Base-by-base conservation (phyloP, 495 filamentous ascomycete species). In the Xylaria telfairii region DNA sequence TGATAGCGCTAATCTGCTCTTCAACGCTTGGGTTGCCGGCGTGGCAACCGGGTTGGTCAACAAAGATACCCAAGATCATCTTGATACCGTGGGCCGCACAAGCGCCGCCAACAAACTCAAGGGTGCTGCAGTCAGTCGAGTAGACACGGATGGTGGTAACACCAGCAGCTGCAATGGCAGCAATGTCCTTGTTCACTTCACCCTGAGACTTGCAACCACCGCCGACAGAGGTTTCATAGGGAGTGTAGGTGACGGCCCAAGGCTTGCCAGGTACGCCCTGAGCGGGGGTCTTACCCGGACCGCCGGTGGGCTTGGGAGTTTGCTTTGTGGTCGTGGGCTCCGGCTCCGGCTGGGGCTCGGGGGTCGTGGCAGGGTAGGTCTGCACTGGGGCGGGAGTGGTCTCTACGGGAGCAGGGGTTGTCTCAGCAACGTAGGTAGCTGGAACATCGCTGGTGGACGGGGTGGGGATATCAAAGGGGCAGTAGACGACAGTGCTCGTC, bases 161-260 rank as follows among this genome's bases (percentile, higher is more conserved):
- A 71, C 93, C 94, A 78, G 90, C 90, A 49, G 73, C 42, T 71
- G 89, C 86, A 75, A 98, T 96, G 67, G 79, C 71, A 61, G 85
- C 81, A 73, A 98, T 87, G 75, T 97, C 93, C 53, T 72, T 64
- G 67, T 81, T 65, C 76, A 98, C 89, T 65, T 89, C 81, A 47
- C 66, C 49, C 68, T 85, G 80, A 76, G 75, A 71, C 90, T 93
- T 94, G 91, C 95, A 98, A 19, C 77, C 73, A 75, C 90, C 84
- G 1, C 72, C 72, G 65, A 70, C 71, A 71, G 71, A 65, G 61
- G 76, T 69, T 75, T 84, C 83, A 85, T 94, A 98, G 24, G 95
- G 93, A 49, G 93, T 94, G 88, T 97, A 98, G 73, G 96, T 93
- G 77, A 98, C 93, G 84, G 91, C 92, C 90, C 92, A 97, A 78